These are phyloP conservation scores for Aschersonia sp. DNA, from an alignment of 2,329 filamentous ascomycete species.

Conservation along the genomic window DNA sequence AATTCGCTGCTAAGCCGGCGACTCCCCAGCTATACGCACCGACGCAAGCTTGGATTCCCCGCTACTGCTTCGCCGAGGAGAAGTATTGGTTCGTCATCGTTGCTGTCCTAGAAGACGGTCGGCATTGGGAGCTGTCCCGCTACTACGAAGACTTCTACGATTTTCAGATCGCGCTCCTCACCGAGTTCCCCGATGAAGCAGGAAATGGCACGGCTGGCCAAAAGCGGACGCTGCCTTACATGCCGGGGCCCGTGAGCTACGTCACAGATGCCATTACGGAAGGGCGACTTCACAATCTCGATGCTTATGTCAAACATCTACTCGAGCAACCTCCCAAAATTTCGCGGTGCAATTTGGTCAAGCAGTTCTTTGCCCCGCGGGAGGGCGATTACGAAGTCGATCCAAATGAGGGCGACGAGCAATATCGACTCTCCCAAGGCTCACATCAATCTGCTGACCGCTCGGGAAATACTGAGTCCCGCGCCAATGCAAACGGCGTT, in stretches of 20 bases:
- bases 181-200: constrained; percentile 82
- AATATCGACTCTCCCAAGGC: constrained; percentile 60
- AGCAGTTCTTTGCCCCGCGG: constrained; percentile 79
- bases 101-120: constrained; percentile 75
- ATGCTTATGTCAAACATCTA: constrained; percentile 90
- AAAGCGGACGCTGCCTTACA: constrained; percentile 79
- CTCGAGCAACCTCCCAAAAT: constrained; percentile 75
- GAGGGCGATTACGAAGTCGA: constrained; percentile 92
- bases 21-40: constrained; percentile 55
- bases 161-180: constrained; percentile 89
- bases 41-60: constrained; percentile 69
- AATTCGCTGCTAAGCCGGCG: constrained; percentile 25
- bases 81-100: constrained; percentile 99
- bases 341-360: constrained; percentile 67
- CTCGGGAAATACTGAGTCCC: constrained; percentile 42
- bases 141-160: constrained; percentile 99
- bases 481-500: constrained; percentile 44
- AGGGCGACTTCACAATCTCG: constrained; percentile 78
- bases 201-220: constrained; percentile 62
- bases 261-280: constrained; percentile 97
- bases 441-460: constrained; percentile 57
- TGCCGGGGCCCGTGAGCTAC: constrained; percentile 95
- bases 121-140: constrained; percentile 82
- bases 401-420: constrained; percentile 55
- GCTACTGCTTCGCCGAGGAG: constrained; percentile 91